Evolutionary conservation across 2,329 filamentous ascomycete genomes (phyloP), one percentile per base, ranked within the genome.

Genomic region (Grosmannia serpens): DNA sequence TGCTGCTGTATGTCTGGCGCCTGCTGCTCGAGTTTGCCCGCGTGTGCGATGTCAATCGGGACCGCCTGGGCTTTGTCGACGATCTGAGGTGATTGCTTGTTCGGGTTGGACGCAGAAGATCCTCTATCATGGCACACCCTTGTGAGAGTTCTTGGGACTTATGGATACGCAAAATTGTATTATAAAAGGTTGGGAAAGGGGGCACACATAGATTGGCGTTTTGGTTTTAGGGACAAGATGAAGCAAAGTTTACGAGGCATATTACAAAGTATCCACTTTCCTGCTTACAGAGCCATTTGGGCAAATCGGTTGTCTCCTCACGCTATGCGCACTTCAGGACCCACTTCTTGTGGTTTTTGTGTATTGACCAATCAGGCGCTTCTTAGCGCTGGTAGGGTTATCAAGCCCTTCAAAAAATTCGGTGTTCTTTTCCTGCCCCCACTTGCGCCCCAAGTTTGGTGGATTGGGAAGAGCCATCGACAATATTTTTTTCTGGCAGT

Each of bases 1-100:
- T 87, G 82, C 71, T 77, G 60, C 72, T 88, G 9, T 88, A 88
- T 66, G 75, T 84, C 24, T 82, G 81, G 71, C 74, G 85, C 47
- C 63, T 88, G 60, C 69, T 84, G 46, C 70, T 84, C 46, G 82
- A 84, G 66, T 83, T 79, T 70, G 80, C 76, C 27, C 68, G 80
- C 38, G 70, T 83, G 22, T 74, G 70, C 56, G 76, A 77, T 58
- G 73, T 74, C 58, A 71, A 74, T 53, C 67, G 76, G 38, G 68
- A 76, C 9, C 69, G 63, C 22, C 65, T 79, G 17, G 76, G 70
- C 2, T 80, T 69, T 58, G 72, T 79, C 8, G 73, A 64, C 4
- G 77, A 79, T 59, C 61, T 79, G 60, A 59, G 29, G 54, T 31
- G 9, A 35, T 9, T 15, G 41, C 22, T 1, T 56, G 27, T 4